A percentile compares a stretch with the other conserved stretches of the same genome.
Conservation (phyloP, 495 filamentous ascomycete species). For the Aspergillus olivimuriae region DNA sequence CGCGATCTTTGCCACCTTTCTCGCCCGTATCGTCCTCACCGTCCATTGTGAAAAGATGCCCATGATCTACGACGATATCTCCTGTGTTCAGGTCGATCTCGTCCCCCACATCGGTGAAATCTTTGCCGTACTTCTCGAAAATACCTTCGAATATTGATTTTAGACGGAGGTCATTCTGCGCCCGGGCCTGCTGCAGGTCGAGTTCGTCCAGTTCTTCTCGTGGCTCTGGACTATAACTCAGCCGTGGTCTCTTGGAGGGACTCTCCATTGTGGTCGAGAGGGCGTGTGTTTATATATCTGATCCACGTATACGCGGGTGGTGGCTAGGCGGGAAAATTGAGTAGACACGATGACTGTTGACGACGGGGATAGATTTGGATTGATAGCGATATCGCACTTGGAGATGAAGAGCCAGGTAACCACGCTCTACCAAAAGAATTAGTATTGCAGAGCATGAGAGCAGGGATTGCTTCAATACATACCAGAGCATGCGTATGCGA, state of each 20-base stretch:
- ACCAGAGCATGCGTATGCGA: too few species aligned
- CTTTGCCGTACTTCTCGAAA: slow-evolving; percentile 77
- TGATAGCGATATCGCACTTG: not conserved
- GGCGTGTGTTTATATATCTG: not conserved
- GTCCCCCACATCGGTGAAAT: slow-evolving; percentile 76
- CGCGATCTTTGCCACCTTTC: not conserved
- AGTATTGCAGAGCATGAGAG: too few species aligned
- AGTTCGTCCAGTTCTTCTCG: slow-evolving; percentile 28
- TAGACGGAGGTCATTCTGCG: slow-evolving; percentile 56
- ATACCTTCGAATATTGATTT: slow-evolving; percentile 80
- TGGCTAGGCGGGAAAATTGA: not conserved
- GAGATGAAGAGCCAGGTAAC: too few species aligned
- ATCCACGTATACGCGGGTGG: not conserved
- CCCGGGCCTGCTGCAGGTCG: slow-evolving; percentile 51
- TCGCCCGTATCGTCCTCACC: slow-evolving; percentile 44
- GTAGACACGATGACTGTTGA: not conserved
- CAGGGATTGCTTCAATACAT: too few species aligned
- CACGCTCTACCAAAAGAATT: too few species aligned
- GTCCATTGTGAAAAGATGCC: slow-evolving; percentile 60
- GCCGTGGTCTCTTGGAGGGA: slow-evolving; percentile 50
- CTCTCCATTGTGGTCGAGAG: slow-evolving; percentile 42
- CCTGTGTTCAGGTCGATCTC: slow-evolving; percentile 75
- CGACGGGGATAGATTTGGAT: not conserved
- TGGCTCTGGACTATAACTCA: slow-evolving; percentile 10
- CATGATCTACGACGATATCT: slow-evolving; percentile 78